Base-by-base conservation (phyloP, 2,329 filamentous ascomycete species). In the Mycosphaerelloides madeirae region DNA sequence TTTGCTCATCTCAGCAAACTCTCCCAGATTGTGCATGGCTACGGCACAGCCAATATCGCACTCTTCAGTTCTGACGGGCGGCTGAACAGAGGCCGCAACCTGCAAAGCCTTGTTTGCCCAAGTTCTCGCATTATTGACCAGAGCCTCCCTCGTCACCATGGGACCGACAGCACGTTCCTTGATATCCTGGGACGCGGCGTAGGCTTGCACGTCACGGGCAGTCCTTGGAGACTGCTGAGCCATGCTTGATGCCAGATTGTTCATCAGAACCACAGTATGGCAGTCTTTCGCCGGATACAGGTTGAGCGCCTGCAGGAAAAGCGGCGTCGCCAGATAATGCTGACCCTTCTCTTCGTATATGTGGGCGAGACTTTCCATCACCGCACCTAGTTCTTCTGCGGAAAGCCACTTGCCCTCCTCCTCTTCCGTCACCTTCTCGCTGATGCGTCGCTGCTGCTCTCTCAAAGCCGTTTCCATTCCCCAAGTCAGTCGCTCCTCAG, bases 21-120 rank as follows among this genome's bases (percentile, higher is more conserved):
- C 86, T 18, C 83, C 91, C 41, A 95, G 77, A 62, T 94, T 95
- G 65, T 87, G 85, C n/a, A 86, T 81, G 6, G 90, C 85, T 5
- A 84, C 85, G 2, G 84, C 85, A 60, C 90, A 96, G 1, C 84
- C 87, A 44, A 84, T 67, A 63, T 95, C 88, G 60, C 91, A 96
- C 60, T 95, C 87, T 38, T 83, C 75, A 2, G 81, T 86, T 31
- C 87, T 75, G 3, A 80, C 71, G 0, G 85, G 79, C 3, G 82
- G 78, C 43, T 75, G 68, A 32, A 94, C 83, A 20, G 79, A 76
- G 6, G 73, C 73, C 1, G 83, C 80, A 44, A 88, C 78, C 16
- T 75, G 72, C 28, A 90, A 69, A 2, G 89, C 85, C 60, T 91
- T 91, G 40, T 78, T 70, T 5, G 87, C 86, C 90, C 90, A 96